Percentiles rank a stretch among this genome's conserved stretches.
Evolutionary conservation across 805 yeast genomes (phyloP).

Genomic region (Pichia phayaonensis): DNA sequence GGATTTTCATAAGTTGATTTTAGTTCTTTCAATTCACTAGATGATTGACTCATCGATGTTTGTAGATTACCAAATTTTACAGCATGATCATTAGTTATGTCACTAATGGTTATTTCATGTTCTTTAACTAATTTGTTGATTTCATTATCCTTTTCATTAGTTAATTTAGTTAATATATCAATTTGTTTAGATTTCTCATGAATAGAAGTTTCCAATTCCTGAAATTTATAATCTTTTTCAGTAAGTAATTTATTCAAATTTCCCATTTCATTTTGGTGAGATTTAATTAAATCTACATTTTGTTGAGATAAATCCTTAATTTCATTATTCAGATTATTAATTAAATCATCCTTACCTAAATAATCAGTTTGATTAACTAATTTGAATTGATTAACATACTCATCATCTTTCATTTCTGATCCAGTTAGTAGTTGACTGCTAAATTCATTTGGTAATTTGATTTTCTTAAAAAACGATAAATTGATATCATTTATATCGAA

Average conservation of each 20-base stretch:
- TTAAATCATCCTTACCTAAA: neutral
- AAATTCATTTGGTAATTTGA: constrained; percentile 12
- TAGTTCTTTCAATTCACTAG: neutral
- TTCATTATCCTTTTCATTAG: neutral
- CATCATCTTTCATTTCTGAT: neutral
- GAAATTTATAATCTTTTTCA: neutral
- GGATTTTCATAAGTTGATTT: constrained; percentile 24
- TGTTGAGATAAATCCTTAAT: no score
- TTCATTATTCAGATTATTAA: neutral
- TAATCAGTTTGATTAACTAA: neutral
- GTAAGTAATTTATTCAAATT: neutral
- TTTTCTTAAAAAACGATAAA: constrained; percentile 8
- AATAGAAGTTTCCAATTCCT: neutral
- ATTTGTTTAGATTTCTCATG: neutral
- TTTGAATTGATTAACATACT: neutral
- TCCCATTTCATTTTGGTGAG: neutral
- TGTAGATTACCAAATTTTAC: neutral
- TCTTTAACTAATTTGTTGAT: no score
- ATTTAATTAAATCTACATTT: neutral
- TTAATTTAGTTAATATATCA: neutral
- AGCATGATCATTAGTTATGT: neutral
- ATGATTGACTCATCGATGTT: neutral
- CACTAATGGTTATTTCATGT: neutral
- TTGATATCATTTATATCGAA: constrained; percentile 1
- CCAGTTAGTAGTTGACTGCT: constrained; percentile 10